Percentiles rank a stretch among this genome's conserved stretches.
These are phyloP conservation scores for Tetracladium maxilliforme DNA, from an alignment of 2,329 filamentous ascomycete genomes.

Conservation along the genomic window DNA sequence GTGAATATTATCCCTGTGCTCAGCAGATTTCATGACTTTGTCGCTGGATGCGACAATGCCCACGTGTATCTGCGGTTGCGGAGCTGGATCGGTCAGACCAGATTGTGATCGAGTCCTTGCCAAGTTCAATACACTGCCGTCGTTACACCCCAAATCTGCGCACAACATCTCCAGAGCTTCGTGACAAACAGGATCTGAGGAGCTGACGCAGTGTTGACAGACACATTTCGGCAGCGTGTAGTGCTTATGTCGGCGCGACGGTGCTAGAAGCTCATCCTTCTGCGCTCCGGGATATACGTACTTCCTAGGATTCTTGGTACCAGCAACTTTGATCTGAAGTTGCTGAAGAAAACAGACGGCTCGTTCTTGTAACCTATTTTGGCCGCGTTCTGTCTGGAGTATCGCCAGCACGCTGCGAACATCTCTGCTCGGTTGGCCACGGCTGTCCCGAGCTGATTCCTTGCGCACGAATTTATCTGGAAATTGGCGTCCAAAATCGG, in stretches of 20 bases:
- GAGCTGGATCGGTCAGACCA: not conserved
- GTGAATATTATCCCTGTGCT: slow-evolving; percentile 4
- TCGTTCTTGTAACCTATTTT: slow-evolving; percentile 2
- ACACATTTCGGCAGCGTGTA: slow-evolving; percentile 1
- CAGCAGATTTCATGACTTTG: slow-evolving; percentile 4
- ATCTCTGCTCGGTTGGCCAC: slow-evolving; percentile 5
- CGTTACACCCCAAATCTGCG: too few species aligned
- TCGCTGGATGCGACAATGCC: slow-evolving; percentile 16
- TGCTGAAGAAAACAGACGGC: slow-evolving; percentile 2
- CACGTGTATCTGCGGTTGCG: slow-evolving; percentile 11
- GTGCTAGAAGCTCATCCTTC: slow-evolving; percentile 2
- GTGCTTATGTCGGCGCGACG: slow-evolving; percentile 3
- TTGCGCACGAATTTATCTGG: slow-evolving; percentile 8
- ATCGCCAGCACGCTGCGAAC: slow-evolving; percentile 5
- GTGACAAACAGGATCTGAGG: not conserved
- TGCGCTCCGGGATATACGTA: slow-evolving; percentile 1
- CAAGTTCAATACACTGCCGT: too few species aligned
- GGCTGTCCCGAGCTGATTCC: slow-evolving; percentile 4
- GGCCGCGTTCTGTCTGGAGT: slow-evolving; percentile 1
- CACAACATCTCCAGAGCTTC: slow-evolving; percentile 1
- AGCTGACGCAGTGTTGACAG: not conserved
- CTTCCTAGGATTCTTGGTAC: too few species aligned
- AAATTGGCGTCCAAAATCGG: slow-evolving; percentile 13
- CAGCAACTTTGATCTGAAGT: slow-evolving; percentile 1
- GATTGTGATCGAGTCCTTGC: too few species aligned